A percentile compares a stretch with the other conserved stretches of the same genome.
Evolutionary conservation across 257 asterid genomes (phyloP).

Genomic region (Solanum chaucha): DNA sequence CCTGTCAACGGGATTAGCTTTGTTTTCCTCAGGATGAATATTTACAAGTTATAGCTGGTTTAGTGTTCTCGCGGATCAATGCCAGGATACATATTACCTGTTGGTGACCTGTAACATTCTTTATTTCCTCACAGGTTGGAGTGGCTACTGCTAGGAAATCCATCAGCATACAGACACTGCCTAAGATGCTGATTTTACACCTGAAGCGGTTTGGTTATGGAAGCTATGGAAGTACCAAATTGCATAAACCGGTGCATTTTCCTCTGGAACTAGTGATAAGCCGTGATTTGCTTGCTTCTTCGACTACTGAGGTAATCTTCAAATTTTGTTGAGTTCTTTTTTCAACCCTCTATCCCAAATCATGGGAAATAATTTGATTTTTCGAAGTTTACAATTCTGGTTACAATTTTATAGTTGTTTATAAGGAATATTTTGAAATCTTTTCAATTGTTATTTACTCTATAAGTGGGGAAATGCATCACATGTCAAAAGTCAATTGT

Average conservation of each 20-base stretch:
- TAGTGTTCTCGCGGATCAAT: not conserved
- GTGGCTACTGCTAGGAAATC: conserved; percentile 68
- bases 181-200: conserved; percentile 77
- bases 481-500: not conserved
- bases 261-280: conserved; percentile 61
- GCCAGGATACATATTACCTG: not conserved
- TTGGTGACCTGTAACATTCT: not conserved
- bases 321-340: not conserved
- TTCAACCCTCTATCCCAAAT: not conserved
- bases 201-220: conserved; percentile 80
- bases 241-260: conserved; percentile 66
- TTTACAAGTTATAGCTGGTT: not conserved
- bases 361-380: not conserved
- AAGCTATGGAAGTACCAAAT: conserved; percentile 70
- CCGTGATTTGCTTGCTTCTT: conserved; percentile 70
- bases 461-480: not conserved
- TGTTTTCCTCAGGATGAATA: not conserved
- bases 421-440: not conserved
- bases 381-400: not conserved
- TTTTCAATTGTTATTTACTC: not conserved
- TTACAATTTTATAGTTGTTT: not conserved
- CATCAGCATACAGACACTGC: conserved; percentile 58
- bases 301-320: conserved; percentile 54
- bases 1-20: not conserved
- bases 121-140: conserved; percentile 44